These are phyloP conservation scores for Mucor racemosus DNA, from an alignment of 371 early-diverging fungal species.

Conservation along the genomic window DNA sequence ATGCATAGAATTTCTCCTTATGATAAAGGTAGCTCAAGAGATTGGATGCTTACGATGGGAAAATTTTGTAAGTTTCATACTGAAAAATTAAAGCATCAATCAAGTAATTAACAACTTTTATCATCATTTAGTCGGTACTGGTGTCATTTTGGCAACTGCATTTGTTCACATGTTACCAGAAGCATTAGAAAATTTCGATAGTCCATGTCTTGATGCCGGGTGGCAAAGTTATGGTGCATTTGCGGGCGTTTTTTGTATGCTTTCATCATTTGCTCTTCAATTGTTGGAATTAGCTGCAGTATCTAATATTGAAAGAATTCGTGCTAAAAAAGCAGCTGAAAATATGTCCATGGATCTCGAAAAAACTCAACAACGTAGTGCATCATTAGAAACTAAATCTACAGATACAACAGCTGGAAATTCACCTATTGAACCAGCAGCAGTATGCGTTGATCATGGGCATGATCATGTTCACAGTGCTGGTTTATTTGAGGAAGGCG, in stretches of 20 bases:
- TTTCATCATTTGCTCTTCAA: slow-evolving; percentile 46
- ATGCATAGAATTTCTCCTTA: slow-evolving; percentile 45
- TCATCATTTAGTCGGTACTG: slow-evolving; percentile 66
- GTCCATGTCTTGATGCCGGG: slow-evolving; percentile 42
- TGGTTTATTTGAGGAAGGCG: slow-evolving; percentile 47
- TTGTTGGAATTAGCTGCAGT: slow-evolving; percentile 43
- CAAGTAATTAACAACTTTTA: neutral
- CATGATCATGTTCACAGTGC: slow-evolving; percentile 57
- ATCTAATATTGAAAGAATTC: slow-evolving; percentile 25
- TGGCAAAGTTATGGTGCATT: slow-evolving; percentile 47
- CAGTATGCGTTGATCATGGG: neutral
- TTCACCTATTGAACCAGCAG: neutral
- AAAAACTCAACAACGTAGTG: slow-evolving; percentile 12
- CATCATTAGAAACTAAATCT: slow-evolving; percentile 11
- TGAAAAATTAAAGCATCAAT: neutral
- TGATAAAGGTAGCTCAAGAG: slow-evolving; percentile 28
- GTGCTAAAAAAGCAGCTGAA: slow-evolving; percentile 18
- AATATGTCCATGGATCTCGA: slow-evolving; percentile 22
- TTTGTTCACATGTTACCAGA: slow-evolving; percentile 75
- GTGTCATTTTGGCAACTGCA: slow-evolving; percentile 81
- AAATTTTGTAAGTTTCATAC: slow-evolving; percentile 49
- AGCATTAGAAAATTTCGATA: slow-evolving; percentile 38
- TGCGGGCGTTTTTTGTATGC: slow-evolving; percentile 49
- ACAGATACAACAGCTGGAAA: slow-evolving; percentile 21
- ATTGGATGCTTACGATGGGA: slow-evolving; percentile 45